phyloP scores from a whole-genome alignment of 768 basidiomycete genomes.

The Tylopilus balloui region DNA sequence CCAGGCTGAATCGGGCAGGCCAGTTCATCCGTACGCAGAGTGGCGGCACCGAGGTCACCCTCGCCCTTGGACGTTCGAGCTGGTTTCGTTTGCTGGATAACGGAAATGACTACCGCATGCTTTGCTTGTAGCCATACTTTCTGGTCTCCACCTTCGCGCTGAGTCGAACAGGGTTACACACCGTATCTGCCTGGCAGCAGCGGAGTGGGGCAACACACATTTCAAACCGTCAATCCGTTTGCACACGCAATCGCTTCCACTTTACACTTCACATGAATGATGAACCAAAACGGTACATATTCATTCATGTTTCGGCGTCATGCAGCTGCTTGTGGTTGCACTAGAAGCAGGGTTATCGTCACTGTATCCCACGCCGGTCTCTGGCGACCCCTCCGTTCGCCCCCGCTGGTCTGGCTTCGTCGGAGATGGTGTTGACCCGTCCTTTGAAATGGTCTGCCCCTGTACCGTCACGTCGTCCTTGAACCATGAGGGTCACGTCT shows the following conservation, averaged over 20 bases:
- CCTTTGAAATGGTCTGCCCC: not conserved
- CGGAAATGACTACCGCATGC: slow-evolving; percentile 26
- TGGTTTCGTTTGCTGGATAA: slow-evolving; percentile 12
- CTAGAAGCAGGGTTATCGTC: not conserved
- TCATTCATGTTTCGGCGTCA: not conserved
- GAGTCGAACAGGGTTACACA: not conserved
- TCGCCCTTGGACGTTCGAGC: not conserved
- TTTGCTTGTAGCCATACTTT: not conserved
- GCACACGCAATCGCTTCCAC: not conserved
- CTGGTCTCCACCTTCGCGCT: not conserved
- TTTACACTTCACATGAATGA: not conserved
- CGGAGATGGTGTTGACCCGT: not conserved
- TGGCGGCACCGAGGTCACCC: slow-evolving; percentile 2
- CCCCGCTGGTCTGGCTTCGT: not conserved
- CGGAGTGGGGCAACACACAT: not conserved
- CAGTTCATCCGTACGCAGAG: not conserved
- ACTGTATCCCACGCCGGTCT: not conserved
- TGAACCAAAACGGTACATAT: no score
- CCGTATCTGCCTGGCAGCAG: slow-evolving; percentile 2
- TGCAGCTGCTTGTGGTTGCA: not conserved
- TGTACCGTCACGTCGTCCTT: slow-evolving; percentile 7
- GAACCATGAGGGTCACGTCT: slow-evolving; percentile 1
- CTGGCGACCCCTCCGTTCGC: not conserved
- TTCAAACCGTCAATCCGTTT: not conserved
- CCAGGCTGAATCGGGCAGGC: slow-evolving; percentile 11